phyloP scores from a whole-genome alignment of 345 rosid genomes.

The Rhodomyrtus tomentosa region DNA sequence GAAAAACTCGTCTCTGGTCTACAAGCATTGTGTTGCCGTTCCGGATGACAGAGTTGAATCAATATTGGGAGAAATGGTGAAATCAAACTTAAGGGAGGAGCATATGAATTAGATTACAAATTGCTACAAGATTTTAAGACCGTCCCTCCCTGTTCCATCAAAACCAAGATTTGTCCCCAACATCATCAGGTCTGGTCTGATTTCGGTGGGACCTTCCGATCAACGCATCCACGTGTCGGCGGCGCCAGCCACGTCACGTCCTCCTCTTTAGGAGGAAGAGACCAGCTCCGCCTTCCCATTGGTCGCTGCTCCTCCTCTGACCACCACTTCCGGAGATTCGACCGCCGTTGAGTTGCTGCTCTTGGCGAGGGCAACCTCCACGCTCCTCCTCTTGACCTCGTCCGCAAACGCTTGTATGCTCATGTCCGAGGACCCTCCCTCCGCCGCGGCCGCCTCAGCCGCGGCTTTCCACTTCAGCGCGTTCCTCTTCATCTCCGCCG shows the following conservation, averaged over 20 bases:
- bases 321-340: not conserved
- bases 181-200: not conserved
- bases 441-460: slow-evolving; percentile 63
- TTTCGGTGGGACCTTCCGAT: not conserved
- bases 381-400: slow-evolving; percentile 26
- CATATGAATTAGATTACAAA: not conserved
- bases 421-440: slow-evolving; percentile 61
- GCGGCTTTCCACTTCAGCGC: slow-evolving; percentile 59
- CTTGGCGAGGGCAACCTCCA: not conserved
- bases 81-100: not conserved
- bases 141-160: not conserved
- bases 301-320: not conserved
- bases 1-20: not conserved
- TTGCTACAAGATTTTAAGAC: not conserved
- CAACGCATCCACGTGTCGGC: not conserved
- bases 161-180: not conserved
- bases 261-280: not conserved
- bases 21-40: not conserved
- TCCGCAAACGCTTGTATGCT: slow-evolving; percentile 60
- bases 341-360: not conserved
- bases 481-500: slow-evolving; percentile 40
- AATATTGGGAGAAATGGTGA: not conserved
- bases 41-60: not conserved
- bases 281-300: not conserved
- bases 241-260: not conserved